Evolutionary conservation across 208 protist species (phyloP).

Genomic region (Balamuthia mandrillaris): DNA sequence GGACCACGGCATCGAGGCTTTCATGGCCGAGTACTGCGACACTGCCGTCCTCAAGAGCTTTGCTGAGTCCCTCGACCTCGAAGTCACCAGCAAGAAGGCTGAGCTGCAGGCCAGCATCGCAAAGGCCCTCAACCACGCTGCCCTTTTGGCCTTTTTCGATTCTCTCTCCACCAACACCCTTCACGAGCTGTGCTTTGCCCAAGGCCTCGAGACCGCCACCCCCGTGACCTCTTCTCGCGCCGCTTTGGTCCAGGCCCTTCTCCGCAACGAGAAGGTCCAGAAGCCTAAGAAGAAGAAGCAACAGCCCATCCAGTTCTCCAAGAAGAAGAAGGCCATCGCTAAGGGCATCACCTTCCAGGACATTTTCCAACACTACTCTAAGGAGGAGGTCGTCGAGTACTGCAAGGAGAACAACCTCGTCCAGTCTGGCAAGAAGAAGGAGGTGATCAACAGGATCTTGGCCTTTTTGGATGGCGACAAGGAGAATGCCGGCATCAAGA

Average conservation of each 20-base stretch:
- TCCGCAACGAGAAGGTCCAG: not conserved
- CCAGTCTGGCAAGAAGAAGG: constrained; percentile 6
- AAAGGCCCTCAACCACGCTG: not conserved
- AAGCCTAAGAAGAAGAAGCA: constrained; percentile 17
- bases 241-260: not conserved
- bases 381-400: not conserved
- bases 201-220: not conserved
- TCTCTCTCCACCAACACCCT: not conserved
- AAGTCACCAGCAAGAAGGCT: no score
- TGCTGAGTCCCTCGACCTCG: not conserved
- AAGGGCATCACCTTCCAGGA: constrained; percentile 20
- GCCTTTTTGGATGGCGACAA: constrained; percentile 27
- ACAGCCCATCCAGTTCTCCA: not conserved
- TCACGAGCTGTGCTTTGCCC: not conserved
- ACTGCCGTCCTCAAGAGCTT: not conserved
- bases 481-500: not conserved
- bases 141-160: not conserved
- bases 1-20: not conserved
- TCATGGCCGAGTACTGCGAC: not conserved
- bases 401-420: not conserved
- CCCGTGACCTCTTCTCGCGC: not conserved
- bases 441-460: constrained; percentile 16
- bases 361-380: constrained; percentile 32
- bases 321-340: constrained; percentile 6
- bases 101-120: not conserved